A percentile compares a stretch with the other conserved stretches of the same genome.
phyloP scores from a whole-genome alignment of 176 grass and related monocot genomes.

The Phyllostachys edulis region DNA sequence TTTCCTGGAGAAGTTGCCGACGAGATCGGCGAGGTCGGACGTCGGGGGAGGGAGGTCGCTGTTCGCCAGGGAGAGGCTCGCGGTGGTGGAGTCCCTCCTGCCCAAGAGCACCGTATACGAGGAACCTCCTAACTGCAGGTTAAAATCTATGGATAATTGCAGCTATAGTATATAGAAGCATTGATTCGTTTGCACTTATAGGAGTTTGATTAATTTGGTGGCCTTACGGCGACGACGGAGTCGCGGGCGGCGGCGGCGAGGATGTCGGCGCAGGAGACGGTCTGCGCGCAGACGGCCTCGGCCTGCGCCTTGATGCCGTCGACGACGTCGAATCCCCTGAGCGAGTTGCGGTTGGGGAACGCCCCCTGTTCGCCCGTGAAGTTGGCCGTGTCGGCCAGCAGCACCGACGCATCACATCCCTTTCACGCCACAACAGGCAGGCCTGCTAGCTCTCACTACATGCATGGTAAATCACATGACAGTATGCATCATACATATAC shows the following conservation, averaged over 20 bases:
- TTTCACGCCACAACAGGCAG: not conserved
- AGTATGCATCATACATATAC: not conserved
- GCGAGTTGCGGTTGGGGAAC: slow-evolving; percentile 41
- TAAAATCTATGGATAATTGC: not conserved
- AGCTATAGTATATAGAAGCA: not conserved
- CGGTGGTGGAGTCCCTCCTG: slow-evolving; percentile 60
- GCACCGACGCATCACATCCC: slow-evolving; percentile 68
- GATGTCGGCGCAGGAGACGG: slow-evolving; percentile 79
- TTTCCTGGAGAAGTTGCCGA: slow-evolving; percentile 49
- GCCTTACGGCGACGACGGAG: slow-evolving; percentile 27
- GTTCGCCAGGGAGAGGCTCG: slow-evolving; percentile 41
- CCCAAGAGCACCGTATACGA: slow-evolving; percentile 58
- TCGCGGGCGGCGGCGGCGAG: slow-evolving; percentile 63
- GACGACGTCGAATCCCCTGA: slow-evolving; percentile 58
- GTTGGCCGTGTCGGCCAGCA: slow-evolving; percentile 50
- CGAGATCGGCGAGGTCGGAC: slow-evolving; percentile 40
- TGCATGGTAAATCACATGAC: not conserved
- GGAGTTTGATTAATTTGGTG: not conserved
- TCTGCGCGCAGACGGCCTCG: slow-evolving; percentile 55
- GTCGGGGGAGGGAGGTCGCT: slow-evolving; percentile 51
- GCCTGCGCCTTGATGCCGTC: slow-evolving; percentile 57
- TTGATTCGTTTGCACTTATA: not conserved
- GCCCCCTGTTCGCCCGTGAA: slow-evolving; percentile 59
- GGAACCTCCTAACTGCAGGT: slow-evolving; percentile 55
- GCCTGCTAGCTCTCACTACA: not conserved